Base-by-base conservation (phyloP, 257 asterid genomes). In the Gentiana dahurica region DNA sequence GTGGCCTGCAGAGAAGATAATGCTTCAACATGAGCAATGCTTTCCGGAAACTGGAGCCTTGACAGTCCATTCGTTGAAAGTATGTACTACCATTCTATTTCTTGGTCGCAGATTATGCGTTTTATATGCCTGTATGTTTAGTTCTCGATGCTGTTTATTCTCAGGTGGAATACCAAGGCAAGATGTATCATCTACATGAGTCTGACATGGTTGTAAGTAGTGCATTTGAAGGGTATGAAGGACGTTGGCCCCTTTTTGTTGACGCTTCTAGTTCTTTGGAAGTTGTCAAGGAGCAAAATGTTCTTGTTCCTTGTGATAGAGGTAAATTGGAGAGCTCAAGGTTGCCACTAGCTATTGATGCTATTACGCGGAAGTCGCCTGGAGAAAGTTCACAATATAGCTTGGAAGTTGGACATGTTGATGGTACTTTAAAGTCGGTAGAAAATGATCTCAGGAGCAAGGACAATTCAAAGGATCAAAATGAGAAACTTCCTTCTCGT, bases 151-250 rank as follows among this genome's bases (percentile, higher is more conserved):
- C 49, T 59, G 24, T 36, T 44, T 55, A 32, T 66, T 67, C 36
- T 1, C 65, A 81, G 97, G 88, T 77, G 24, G 74, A 74, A 64
- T 83, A 81, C 10, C 70, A 58, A 51, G 69, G 77, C 7, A 57
- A 48, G 11, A 78, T 73, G 53, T 89, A 89, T 73, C 75, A 73
- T 64, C 69, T 89, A 35, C 77, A 93, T 0, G 95, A 86, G 44
- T 43, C 54, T 48, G 9, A 41, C 46, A 78, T 89, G 88, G 72
- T 67, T 57, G 72, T 89, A 34, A 55, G 59, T 64, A 68, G 73
- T 64, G 88, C 70, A 2, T 84, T 81, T 68, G 72, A 57, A 3
- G 78, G 74, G 55, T 57, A 36, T 12, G 60, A 75, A 34, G 53
- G 58, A 12, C 62, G 45, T 46, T 80, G 85, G 85, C 71, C 64